Evolutionary conservation across 345 rosid species (phyloP).

Genomic region (Lepidium sativum): DNA sequence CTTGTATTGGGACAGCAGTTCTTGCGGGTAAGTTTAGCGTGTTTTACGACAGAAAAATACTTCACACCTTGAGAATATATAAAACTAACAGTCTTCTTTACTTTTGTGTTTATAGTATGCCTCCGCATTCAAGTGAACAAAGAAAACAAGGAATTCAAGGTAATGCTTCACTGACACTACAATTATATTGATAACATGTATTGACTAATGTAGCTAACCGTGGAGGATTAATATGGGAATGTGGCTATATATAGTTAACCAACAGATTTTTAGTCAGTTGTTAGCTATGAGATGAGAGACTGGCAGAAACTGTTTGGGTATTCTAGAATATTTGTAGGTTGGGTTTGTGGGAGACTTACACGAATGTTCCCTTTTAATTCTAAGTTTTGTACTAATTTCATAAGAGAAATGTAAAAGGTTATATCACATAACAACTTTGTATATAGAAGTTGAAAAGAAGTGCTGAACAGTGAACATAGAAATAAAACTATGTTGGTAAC

Average conservation of each 20-base stretch:
- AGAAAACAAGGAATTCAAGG: conserved; percentile 98
- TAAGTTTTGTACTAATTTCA: background rate
- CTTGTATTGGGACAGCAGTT: conserved; percentile 92
- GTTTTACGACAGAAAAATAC: background rate
- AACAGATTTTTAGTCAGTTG: background rate
- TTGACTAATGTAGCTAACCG: background rate
- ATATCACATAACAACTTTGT: background rate
- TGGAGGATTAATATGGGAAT: background rate
- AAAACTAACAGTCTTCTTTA: background rate
- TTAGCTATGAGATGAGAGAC: background rate
- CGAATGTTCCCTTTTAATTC: background rate
- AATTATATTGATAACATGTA: background rate
- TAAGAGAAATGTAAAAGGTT: background rate
- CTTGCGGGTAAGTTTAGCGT: conserved; percentile 71
- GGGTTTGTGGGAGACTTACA: background rate
- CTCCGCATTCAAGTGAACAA: conserved; percentile 99
- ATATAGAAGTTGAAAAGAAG: background rate
- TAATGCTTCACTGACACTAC: background rate
- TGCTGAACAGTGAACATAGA: background rate
- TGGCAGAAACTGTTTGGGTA: background rate
- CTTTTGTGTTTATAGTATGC: conserved; percentile 51
- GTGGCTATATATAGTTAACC: background rate
- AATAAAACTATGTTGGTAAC: background rate
- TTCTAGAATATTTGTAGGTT: background rate
- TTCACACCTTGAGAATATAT: background rate